Evolutionary conservation across 2,329 filamentous ascomycete species (phyloP).

Genomic region (Tolypocladium pustulatum): DNA sequence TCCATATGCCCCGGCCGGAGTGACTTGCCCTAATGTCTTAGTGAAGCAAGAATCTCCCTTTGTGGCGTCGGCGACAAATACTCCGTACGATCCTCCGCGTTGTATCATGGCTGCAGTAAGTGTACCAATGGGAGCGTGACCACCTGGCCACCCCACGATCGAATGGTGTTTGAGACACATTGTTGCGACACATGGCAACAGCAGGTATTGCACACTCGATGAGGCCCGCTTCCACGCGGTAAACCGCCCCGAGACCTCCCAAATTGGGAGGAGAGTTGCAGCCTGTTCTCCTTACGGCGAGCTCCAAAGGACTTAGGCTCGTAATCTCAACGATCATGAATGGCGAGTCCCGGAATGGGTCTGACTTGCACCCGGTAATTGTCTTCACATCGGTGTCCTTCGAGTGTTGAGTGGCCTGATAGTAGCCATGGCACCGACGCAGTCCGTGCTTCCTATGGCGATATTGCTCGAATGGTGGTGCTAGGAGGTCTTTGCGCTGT

Average conservation of each 20-base stretch:
- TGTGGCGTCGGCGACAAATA: background rate
- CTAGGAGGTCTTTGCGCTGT: too few relatives aligned
- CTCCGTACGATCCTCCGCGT: background rate
- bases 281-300: background rate
- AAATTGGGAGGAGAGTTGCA: background rate
- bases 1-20: background rate
- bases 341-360: background rate
- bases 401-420: background rate
- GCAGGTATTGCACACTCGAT: too few relatives aligned
- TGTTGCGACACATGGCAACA: background rate
- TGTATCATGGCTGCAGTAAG: background rate
- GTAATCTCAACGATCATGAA: background rate
- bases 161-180: background rate
- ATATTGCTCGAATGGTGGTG: background rate
- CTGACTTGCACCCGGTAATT: background rate
- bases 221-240: background rate
- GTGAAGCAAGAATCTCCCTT: background rate
- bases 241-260: background rate
- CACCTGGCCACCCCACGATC: background rate
- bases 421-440: background rate
- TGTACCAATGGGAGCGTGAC: background rate
- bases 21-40: background rate
- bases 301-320: background rate
- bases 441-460: background rate
- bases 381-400: background rate